Evolutionary conservation across 2,329 filamentous ascomycete genomes (phyloP).

Genomic region (Cladophialophora yegresii): DNA sequence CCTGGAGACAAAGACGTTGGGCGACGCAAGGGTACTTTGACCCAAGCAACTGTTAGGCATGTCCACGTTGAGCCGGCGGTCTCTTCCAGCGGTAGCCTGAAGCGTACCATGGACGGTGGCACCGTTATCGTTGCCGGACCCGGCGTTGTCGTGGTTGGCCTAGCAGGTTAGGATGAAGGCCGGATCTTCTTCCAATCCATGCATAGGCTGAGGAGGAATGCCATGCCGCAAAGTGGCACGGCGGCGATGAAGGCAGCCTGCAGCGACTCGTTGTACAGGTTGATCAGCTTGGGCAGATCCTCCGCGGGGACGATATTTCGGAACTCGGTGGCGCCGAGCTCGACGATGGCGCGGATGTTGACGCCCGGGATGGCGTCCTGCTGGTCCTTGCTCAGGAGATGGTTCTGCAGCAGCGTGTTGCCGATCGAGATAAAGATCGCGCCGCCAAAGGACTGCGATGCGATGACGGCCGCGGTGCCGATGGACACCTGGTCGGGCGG

Average conservation of each 20-base stretch:
- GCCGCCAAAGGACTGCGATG: constrained; percentile 32
- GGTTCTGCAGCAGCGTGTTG: constrained; percentile 34
- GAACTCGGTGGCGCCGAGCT: constrained; percentile 29
- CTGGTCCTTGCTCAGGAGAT: constrained; percentile 22
- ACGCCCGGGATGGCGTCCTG: constrained; percentile 21
- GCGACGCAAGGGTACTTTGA: too few relatives aligned
- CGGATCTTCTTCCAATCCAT: constrained; percentile 11
- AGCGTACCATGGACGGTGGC: too few relatives aligned
- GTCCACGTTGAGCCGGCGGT: too few relatives aligned
- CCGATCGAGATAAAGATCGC: constrained; percentile 36
- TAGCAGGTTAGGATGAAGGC: too few relatives aligned
- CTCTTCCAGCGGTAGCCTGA: too few relatives aligned
- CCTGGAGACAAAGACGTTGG: too few relatives aligned
- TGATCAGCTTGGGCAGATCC: constrained; percentile 23
- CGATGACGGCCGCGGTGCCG: constrained; percentile 32
- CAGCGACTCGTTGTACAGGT: constrained; percentile 30
- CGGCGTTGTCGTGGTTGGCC: too few relatives aligned
- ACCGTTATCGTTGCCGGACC: too few relatives aligned
- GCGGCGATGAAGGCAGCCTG: constrained; percentile 29
- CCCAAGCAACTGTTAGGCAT: too few relatives aligned
- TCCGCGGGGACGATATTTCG: constrained; percentile 22
- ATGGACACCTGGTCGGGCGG: constrained; percentile 31
- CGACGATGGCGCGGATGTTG: constrained; percentile 25
- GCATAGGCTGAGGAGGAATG: constrained; percentile 26
- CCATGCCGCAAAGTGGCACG: constrained; percentile 24